Conservation (phyloP, 108 stramenopile species). For the Mediolabrus comicus region DNA sequence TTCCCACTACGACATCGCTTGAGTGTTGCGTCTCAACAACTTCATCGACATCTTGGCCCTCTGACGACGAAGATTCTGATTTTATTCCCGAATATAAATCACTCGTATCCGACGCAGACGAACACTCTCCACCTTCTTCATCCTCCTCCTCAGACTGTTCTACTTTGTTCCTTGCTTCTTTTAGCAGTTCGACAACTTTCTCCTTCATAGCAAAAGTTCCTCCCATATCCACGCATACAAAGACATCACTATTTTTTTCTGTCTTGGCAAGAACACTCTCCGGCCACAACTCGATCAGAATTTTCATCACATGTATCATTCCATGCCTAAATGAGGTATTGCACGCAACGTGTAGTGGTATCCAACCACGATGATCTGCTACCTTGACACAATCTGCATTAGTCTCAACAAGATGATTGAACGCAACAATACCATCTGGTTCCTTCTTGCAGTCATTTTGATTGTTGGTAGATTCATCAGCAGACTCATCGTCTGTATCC, state of each 20-base stretch:
- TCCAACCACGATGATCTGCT: slow-evolving; percentile 39
- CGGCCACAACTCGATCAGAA: slow-evolving; percentile 28
- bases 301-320: slow-evolving; percentile 21
- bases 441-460: neutral
- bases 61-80: too few species aligned
- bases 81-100: too few species aligned
- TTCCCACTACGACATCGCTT: too few species aligned
- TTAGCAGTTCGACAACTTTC: slow-evolving; percentile 15
- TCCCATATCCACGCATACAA: slow-evolving; percentile 30
- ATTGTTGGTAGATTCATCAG: neutral
- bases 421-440: slow-evolving; percentile 16
- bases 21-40: too few species aligned
- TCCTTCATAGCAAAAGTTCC: slow-evolving; percentile 27
- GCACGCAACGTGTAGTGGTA: slow-evolving; percentile 44
- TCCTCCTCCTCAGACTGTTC: neutral
- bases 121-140: neutral
- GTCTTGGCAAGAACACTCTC: slow-evolving; percentile 26
- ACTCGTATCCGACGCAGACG: neutral
- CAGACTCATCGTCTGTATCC: slow-evolving; percentile 3
- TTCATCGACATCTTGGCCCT: too few species aligned
- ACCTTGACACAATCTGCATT: slow-evolving; percentile 26
- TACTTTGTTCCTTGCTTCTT: slow-evolving; percentile 1
- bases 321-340: slow-evolving; percentile 34
- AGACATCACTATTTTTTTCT: slow-evolving; percentile 27
- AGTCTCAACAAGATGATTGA: slow-evolving; percentile 18